A percentile compares a stretch with the other conserved stretches of the same genome.
Conservation (phyloP, 345 rosid species). For the Populus pruinosa region DNA sequence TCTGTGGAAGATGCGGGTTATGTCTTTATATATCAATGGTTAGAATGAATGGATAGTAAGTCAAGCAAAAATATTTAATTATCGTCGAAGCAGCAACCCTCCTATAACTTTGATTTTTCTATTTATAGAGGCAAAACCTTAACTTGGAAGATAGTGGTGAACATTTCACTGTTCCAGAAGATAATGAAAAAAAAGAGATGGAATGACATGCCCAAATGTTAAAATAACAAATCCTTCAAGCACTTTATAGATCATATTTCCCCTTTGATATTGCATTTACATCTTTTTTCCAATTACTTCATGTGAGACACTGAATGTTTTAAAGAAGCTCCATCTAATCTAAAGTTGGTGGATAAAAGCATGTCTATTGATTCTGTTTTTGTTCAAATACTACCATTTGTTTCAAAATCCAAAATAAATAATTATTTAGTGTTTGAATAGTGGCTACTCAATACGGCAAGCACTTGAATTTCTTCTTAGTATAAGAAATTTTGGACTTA, state of each 20-base stretch:
- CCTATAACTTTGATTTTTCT: neutral
- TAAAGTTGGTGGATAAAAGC: neutral
- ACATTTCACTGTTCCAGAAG: neutral
- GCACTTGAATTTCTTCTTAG: too few species aligned
- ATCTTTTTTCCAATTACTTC: neutral
- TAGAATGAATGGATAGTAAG: neutral
- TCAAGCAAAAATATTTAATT: neutral
- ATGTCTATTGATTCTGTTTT: neutral
- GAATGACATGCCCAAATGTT: neutral
- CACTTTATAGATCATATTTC: neutral
- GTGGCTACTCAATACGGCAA: accelerated
- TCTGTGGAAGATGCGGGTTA: neutral
- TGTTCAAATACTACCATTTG: neutral
- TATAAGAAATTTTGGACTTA: too few species aligned
- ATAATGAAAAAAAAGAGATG: neutral
- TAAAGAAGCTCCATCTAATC: neutral
- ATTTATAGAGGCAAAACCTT: slow-evolving; percentile 5
- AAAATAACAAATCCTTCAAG: neutral
- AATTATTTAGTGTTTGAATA: too few species aligned
- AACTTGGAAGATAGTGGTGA: slow-evolving; percentile 9
- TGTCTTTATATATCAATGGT: neutral
- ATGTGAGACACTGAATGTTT: neutral
- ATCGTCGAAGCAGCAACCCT: neutral
- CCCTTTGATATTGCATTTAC: slow-evolving; percentile 3
- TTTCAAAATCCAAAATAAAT: too few species aligned